A percentile compares a stretch with the other conserved stretches of the same genome.
Evolutionary conservation across 495 filamentous ascomycete genomes (phyloP).

Genomic region (Chaetomium cochliodes): DNA sequence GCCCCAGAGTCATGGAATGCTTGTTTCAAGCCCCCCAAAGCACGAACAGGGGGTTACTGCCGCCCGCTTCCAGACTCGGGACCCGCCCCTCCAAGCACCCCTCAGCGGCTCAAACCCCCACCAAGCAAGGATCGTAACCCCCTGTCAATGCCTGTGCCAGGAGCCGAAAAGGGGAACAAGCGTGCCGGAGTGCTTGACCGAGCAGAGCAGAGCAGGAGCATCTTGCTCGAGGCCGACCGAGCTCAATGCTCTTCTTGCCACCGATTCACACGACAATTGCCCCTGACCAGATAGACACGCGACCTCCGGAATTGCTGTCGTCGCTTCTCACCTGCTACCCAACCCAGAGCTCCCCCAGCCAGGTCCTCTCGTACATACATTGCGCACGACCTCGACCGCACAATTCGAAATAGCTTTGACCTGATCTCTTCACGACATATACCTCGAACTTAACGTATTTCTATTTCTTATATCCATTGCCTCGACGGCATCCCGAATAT

Average conservation of each 20-base stretch:
- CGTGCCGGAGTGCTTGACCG: neutral
- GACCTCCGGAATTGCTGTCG: neutral
- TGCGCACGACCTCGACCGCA: neutral
- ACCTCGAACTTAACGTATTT: too few species aligned
- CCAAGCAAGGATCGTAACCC: constrained; percentile 7
- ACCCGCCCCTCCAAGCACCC: constrained; percentile 7
- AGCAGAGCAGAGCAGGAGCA: neutral
- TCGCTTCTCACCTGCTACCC: neutral
- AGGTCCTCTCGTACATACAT: neutral
- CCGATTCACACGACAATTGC: neutral
- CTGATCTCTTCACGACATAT: too few species aligned
- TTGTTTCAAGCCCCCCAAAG: constrained; percentile 10
- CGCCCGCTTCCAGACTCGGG: neutral
- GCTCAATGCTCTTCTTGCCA: neutral
- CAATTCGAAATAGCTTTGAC: neutral
- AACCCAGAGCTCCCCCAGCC: neutral
- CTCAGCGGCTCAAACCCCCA: constrained; percentile 11
- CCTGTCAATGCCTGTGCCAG: neutral
- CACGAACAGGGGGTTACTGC: neutral
- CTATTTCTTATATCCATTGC: too few species aligned
- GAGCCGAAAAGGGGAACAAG: constrained; percentile 11
- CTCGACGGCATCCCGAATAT: too few species aligned
- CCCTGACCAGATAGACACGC: neutral
- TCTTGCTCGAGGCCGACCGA: neutral
- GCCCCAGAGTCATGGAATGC: neutral